Percentiles rank a stretch among this genome's conserved stretches.
Conservation (phyloP, 495 filamentous ascomycete genomes). For the Aspergillus avenaceus region DNA sequence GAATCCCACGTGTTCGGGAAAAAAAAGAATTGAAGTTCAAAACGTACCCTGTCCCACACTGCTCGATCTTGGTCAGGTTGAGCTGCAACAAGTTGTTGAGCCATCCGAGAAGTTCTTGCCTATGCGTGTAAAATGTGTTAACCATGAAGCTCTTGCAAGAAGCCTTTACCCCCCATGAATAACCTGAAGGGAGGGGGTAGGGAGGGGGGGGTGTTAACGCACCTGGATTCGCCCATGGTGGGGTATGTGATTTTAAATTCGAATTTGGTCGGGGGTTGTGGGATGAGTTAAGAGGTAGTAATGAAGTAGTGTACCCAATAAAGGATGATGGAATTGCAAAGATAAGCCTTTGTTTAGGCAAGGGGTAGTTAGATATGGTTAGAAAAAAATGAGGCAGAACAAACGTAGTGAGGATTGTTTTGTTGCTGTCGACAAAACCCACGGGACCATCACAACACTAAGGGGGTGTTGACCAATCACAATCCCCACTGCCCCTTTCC, state of each 20-base stretch:
- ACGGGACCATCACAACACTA: slow-evolving; percentile 35
- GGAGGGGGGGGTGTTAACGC: slow-evolving; percentile 15
- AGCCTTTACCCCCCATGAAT: slow-evolving; percentile 10
- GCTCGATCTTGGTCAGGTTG: slow-evolving; percentile 97
- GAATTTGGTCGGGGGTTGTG: slow-evolving; percentile 2
- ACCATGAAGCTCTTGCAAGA: neutral
- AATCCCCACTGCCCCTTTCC: slow-evolving; percentile 15
- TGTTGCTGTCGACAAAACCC: slow-evolving; percentile 39
- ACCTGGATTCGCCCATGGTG: slow-evolving; percentile 56
- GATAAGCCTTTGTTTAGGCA: slow-evolving; percentile 11
- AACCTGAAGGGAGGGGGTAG: too few species aligned
- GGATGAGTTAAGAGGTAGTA: neutral
- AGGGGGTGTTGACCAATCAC: slow-evolving; percentile 26
- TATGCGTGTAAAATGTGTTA: slow-evolving; percentile 28
- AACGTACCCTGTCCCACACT: slow-evolving; percentile 97
- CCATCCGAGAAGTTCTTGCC: slow-evolving; percentile 96
- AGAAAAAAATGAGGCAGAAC: slow-evolving; percentile 28
- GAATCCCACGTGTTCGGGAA: neutral
- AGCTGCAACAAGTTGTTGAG: slow-evolving; percentile 95
- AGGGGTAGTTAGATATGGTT: slow-evolving; percentile 22
- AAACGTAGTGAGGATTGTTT: slow-evolving; percentile 29
- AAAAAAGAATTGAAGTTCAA: slow-evolving; percentile 29
- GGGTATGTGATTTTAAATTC: slow-evolving; percentile 22
- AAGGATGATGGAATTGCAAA: slow-evolving; percentile 4
- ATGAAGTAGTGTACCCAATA: neutral